Evolutionary conservation across 192 early-diverging fungal species (phyloP), one percentile per base, ranked within the genome.

Genomic region (Backusella psychrophila): DNA sequence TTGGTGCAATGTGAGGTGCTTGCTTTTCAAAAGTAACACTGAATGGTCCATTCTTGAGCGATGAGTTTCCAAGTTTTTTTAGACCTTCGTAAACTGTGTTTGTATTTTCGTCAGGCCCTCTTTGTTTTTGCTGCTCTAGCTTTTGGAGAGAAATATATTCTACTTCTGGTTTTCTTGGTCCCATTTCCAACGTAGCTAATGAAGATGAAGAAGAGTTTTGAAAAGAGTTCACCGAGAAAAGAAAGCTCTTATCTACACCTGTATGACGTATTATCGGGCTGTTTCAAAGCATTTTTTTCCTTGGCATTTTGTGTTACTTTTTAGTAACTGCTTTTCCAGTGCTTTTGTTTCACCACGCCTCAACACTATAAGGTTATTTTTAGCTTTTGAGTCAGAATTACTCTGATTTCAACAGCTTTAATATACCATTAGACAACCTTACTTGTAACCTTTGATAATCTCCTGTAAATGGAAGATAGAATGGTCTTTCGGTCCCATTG

Each of bases 41-140:
- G 38, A 78, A 82, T 31, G 81, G 77, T 1, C 81, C 81, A 66
- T 56, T 75, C 49, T 78, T 78, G 34, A 78, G 29, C 5, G 81
- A 68, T 35, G 66, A 46, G 39, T 78, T 76, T 21, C 77, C 81
- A 38, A 82, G 65, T 23, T 73, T 78, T 38, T 76, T 72, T 5
- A 80, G 46, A 33, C 67, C 53, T 35, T 52, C 49, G 7, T 75
- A 41, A 31, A 66, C 66, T 3, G 46, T 11, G 9, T 33, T 38
- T 59, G 69, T 77, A 23, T 21, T 23, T 38, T 46, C 38, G 6
- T 2, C n/a, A 31, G 49, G 34, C 38, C 44, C 65, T 38, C 33
- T 69, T 69, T 76, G 31, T 56, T 49, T 53, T 33, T 34, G 34
- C 35, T 23, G 23, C 3, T 29, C 42, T 42, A 75, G 11, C 14